These are phyloP conservation scores for Emericellopsis cladophorae DNA, from an alignment of 2,329 filamentous ascomycete species.

Conservation along the genomic window DNA sequence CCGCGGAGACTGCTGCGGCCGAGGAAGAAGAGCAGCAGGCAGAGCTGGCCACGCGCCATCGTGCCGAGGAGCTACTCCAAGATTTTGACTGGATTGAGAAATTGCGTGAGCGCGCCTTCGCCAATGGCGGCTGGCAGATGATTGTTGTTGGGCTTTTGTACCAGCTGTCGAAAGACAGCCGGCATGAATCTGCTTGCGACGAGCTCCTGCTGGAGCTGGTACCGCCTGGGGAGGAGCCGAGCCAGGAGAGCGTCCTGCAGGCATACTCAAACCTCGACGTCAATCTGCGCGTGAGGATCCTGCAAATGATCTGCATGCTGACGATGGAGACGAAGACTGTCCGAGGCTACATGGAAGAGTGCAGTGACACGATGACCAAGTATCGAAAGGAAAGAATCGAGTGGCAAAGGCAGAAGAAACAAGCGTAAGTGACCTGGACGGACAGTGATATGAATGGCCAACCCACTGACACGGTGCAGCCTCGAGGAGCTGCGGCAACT, in stretches of 20 bases:
- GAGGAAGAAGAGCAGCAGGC: constrained; percentile 33
- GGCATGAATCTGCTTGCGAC: constrained; percentile 61
- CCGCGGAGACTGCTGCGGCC: constrained; percentile 43
- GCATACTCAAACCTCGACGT: constrained; percentile 70
- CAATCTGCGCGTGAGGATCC: constrained; percentile 65
- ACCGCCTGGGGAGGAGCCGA: constrained; percentile 64
- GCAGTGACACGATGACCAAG: constrained; percentile 85
- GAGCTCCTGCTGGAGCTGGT: constrained; percentile 71
- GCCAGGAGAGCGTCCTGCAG: constrained; percentile 55
- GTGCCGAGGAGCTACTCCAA: constrained; percentile 62
- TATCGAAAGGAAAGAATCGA: constrained; percentile 95
- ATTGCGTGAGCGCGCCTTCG: constrained; percentile 71
- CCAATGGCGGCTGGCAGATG: constrained; percentile 80
- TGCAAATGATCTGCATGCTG: constrained; percentile 79
- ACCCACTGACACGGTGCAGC: constrained; percentile 22
- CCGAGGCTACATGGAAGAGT: constrained; percentile 80
- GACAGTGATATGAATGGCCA: not conserved
- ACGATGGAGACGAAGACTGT: constrained; percentile 78
- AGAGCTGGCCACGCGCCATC: constrained; percentile 43
- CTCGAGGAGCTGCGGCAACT: constrained; percentile 58
- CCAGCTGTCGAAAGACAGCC: constrained; percentile 67
- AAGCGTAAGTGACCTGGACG: constrained; percentile 34
- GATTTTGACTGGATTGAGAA: constrained; percentile 77
- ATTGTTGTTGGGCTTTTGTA: constrained; percentile 80
- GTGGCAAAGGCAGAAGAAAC: constrained; percentile 65